Base-by-base conservation (phyloP, 2,329 filamentous ascomycete species). In the Penicillium capsulatum region DNA sequence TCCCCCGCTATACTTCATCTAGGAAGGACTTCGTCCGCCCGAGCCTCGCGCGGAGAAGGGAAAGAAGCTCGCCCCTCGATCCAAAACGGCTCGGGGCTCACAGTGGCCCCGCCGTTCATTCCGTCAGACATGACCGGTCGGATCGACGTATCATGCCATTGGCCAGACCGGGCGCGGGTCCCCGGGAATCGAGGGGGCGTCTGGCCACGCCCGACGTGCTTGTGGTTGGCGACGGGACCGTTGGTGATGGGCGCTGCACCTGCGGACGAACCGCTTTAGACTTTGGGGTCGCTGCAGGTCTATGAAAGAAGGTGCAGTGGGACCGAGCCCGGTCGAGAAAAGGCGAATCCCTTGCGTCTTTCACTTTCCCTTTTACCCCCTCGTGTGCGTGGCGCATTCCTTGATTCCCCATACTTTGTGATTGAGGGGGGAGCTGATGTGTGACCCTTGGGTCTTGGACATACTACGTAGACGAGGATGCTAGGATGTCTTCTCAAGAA, bases 81-180 rank as follows among this genome's bases (percentile, higher is more conserved):
- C n/a, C n/a, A n/a, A n/a, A n/a, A n/a, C n/a, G n/a, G n/a, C n/a
- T n/a, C n/a, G n/a, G n/a, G n/a, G n/a, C n/a, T n/a, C n/a, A n/a
- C n/a, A n/a, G n/a, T n/a, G 35, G 50, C 50, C 50, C 50, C 50
- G 50, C 47, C 47, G 50, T 52, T 53, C 51, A 50, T 52, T 40
- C 48, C 44, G 42, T 47, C 48, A 42, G 39, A 44, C 35, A 36
- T 52, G 45, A 51, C 45, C 46, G 44, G 44, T 51, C 42, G 31
- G 34, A 43, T 43, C 31, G 36, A 30, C 24, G 28, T 37, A 44
- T 29, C 19, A 5, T 7, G 13, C 38, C 17, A 50, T 51, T 51
- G 48, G 50, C 15, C 14, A 9, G 9, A 2, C n/a, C 3, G 7
- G n/a, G n/a, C n/a, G 26, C 27, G 32, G 30, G 20, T 22, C 30